A percentile compares a stretch with the other conserved stretches of the same genome.
Evolutionary conservation across 1,284 basidiomycete species (phyloP).

Genomic region (Chiua sp.): DNA sequence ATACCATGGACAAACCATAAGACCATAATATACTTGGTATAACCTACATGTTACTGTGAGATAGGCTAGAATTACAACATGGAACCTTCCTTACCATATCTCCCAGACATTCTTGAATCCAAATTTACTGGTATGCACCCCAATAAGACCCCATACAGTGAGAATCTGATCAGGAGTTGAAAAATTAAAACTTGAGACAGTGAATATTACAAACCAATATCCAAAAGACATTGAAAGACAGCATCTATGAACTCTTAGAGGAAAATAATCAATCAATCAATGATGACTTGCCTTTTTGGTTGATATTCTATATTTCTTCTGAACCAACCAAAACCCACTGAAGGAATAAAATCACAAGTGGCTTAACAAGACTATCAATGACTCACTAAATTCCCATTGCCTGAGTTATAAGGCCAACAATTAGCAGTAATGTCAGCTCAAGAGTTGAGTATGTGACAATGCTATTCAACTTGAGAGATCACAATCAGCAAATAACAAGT

Average conservation of each 20-base stretch:
- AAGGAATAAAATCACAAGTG: conserved; percentile 1
- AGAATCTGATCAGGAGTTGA: conserved; percentile 51
- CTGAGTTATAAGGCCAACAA: conserved; percentile 80
- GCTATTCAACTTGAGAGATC: conserved; percentile 28
- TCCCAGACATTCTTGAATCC: conserved; percentile 87
- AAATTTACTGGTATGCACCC: conserved; percentile 75
- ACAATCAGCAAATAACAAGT: not conserved
- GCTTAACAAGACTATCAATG: not conserved
- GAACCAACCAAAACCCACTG: conserved; percentile 79
- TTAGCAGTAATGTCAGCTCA: conserved; percentile 71
- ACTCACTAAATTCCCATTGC: conserved; percentile 76
- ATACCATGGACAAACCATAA: conserved; percentile 87
- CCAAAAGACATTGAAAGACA: conserved; percentile 75
- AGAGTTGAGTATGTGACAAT: conserved; percentile 71
- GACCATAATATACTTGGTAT: conserved; percentile 76
- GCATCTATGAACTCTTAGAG: conserved; percentile 52
- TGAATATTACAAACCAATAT: conserved; percentile 54
- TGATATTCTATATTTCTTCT: conserved; percentile 70
- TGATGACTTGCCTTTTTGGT: conserved; percentile 65
- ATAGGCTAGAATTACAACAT: not conserved
- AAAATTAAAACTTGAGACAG: not conserved
- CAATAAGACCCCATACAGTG: conserved; percentile 79
- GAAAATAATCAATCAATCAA: not conserved
- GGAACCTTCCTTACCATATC: conserved; percentile 59
- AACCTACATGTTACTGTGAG: conserved; percentile 44